Evolutionary conservation across 176 grass and related monocot species (phyloP).

Genomic region (Saccharum officinarum): DNA sequence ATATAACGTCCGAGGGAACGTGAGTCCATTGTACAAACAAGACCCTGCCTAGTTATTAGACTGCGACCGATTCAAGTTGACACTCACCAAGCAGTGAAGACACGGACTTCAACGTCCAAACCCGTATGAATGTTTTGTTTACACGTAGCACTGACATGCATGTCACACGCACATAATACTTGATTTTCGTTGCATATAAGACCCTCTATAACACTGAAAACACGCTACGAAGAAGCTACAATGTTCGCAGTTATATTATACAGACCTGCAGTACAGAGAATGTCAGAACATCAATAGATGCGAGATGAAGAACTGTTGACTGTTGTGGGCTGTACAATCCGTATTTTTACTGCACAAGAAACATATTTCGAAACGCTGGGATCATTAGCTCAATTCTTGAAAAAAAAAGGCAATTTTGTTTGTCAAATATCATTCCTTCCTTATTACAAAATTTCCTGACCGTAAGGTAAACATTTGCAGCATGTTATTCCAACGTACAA

Average conservation of each 20-base stretch:
- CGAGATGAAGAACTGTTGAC: background rate
- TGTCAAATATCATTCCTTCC: background rate
- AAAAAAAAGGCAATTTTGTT: background rate
- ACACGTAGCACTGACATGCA: background rate
- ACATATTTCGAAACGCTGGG: background rate
- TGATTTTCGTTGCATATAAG: background rate
- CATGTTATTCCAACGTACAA: background rate
- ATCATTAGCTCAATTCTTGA: background rate
- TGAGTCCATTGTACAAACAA: background rate
- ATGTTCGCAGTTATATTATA: background rate
- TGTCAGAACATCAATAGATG: background rate
- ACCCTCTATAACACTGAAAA: background rate
- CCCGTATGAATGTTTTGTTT: background rate
- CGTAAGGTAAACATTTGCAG: conserved; percentile 6
- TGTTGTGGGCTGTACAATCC: background rate
- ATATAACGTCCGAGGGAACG: background rate
- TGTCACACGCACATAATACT: background rate
- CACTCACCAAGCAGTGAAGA: background rate
- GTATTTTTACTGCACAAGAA: background rate
- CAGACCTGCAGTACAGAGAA: background rate
- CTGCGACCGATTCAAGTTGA: background rate
- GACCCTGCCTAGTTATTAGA: background rate
- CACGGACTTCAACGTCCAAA: background rate
- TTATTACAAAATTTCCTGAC: conserved; percentile 20
- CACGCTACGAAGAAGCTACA: background rate